phyloP scores from a whole-genome alignment of 164 flowering plant species.

The Chimonanthus praecox region DNA sequence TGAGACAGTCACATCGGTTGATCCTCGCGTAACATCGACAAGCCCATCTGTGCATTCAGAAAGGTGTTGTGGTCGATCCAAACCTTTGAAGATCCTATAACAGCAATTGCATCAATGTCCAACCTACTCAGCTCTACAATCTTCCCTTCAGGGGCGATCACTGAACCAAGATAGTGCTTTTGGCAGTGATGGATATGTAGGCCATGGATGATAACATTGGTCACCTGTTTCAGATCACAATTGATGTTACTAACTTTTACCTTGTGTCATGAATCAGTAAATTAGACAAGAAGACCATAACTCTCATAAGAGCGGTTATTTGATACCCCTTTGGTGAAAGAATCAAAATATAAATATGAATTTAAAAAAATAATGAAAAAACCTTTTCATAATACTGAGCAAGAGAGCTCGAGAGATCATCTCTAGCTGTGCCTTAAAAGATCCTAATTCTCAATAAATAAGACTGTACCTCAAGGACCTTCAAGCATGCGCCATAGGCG shows the following conservation, averaged over 20 bases:
- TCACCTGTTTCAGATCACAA: constrained; percentile 24
- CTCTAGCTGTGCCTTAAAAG: too few relatives aligned
- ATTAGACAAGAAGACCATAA: too few relatives aligned
- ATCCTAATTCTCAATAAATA: background rate
- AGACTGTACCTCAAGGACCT: constrained; percentile 38
- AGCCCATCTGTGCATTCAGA: constrained; percentile 66
- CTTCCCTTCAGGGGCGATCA: constrained; percentile 48
- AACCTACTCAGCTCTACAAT: constrained; percentile 23
- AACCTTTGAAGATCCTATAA: constrained; percentile 48
- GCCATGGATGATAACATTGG: constrained; percentile 70
- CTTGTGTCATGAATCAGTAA: background rate
- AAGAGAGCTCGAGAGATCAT: too few relatives aligned
- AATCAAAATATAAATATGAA: too few relatives aligned
- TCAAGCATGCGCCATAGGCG: constrained; percentile 50
- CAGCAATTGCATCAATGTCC: constrained; percentile 78
- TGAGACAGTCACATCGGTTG: constrained; percentile 69
- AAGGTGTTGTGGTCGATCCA: constrained; percentile 93
- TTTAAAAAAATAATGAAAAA: too few relatives aligned
- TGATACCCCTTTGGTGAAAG: too few relatives aligned
- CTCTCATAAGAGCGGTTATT: too few relatives aligned
- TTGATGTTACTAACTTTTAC: background rate
- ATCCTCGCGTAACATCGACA: constrained; percentile 65
- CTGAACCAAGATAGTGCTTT: constrained; percentile 36
- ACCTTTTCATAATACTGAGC: too few relatives aligned
- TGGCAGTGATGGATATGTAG: constrained; percentile 56